Conservation (phyloP, 306 rosid species). For the Senna tora region DNA sequence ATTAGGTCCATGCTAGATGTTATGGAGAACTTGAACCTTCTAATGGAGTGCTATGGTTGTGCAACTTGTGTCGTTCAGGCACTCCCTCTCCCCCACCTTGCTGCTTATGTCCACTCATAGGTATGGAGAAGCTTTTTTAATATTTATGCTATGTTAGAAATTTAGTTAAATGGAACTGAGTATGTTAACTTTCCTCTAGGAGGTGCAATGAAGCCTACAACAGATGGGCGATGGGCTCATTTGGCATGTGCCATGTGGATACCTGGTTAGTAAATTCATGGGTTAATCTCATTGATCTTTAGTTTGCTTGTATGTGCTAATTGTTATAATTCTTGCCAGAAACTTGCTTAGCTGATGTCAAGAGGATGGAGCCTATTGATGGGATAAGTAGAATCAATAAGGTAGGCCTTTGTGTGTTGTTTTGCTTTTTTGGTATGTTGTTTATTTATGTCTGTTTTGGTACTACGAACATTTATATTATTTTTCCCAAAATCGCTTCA, state of each 20-base stretch:
- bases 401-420: constrained; percentile 50
- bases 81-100: constrained; percentile 85
- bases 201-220: constrained; percentile 99
- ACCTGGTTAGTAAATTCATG: constrained; percentile 72
- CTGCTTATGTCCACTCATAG: constrained; percentile 94
- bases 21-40: constrained; percentile 95
- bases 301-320: constrained; percentile 41
- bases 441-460: not conserved
- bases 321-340: constrained; percentile 57
- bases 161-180: constrained; percentile 28
- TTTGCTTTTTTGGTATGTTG: not conserved
- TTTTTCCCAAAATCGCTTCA: constrained; percentile 32
- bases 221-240: constrained; percentile 99
- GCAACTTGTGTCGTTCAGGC: constrained; percentile 91
- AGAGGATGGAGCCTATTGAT: constrained; percentile 98
- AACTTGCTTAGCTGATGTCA: constrained; percentile 96
- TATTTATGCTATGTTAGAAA: constrained; percentile 23
- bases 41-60: constrained; percentile 89
- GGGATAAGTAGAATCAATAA: constrained; percentile 84
- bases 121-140: constrained; percentile 49
- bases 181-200: constrained; percentile 59
- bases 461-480: not conserved
- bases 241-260: constrained; percentile 99
- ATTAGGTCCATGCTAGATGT: constrained; percentile 95
- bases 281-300: constrained; percentile 19